These are phyloP conservation scores for Aspergillus sp. DNA, from an alignment of 2,329 filamentous ascomycete species.

Conservation along the genomic window DNA sequence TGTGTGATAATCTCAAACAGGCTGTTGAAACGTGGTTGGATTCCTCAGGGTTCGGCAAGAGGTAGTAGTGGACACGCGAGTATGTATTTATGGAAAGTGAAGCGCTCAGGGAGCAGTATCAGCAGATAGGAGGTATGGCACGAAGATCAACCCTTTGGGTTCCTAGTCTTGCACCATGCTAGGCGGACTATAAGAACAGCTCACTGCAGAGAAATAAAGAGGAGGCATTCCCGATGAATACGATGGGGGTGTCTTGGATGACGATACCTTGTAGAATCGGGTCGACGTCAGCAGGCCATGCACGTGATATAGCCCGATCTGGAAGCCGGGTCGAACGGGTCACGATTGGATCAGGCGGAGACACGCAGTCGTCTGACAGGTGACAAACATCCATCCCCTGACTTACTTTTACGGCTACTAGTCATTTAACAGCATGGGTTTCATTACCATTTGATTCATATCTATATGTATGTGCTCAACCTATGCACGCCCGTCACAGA, in stretches of 20 bases:
- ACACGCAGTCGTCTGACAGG: not conserved
- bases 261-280: conserved; percentile 1
- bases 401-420: not conserved
- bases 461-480: conserved; percentile 11
- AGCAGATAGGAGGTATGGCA: not conserved
- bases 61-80: not conserved
- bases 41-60: not conserved
- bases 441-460: conserved; percentile 12
- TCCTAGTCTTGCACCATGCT: not conserved
- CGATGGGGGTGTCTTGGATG: not conserved
- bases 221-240: not conserved
- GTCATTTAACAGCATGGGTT: not conserved
- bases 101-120: not conserved
- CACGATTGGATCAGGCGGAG: not conserved
- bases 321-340: not conserved
- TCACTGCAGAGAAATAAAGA: not conserved
- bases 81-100: not conserved
- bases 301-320: conserved; percentile 9
- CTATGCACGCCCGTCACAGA: conserved; percentile 1
- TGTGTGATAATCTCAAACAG: not conserved
- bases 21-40: not conserved
- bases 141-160: not conserved
- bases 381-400: not conserved
- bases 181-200: not conserved
- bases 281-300: conserved; percentile 17